A percentile compares a stretch with the other conserved stretches of the same genome.
phyloP scores from a whole-genome alignment of 2,329 filamentous ascomycete species.

The Chaetoscypha palmicola region DNA sequence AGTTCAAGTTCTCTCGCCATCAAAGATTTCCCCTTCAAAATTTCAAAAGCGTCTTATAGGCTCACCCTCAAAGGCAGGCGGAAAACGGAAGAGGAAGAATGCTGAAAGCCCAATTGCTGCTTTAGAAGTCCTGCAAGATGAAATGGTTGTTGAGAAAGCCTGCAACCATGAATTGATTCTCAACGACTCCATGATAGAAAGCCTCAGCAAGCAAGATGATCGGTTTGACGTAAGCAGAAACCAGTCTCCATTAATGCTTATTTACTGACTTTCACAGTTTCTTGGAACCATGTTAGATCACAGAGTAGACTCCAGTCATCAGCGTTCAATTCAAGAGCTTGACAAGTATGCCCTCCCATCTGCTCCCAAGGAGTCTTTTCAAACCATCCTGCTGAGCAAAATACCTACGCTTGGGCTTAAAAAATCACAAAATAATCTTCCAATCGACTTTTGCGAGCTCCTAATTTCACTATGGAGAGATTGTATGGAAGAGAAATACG shows the following conservation, averaged over 20 bases:
- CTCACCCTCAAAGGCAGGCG: slow-evolving; percentile 51
- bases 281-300: slow-evolving; percentile 31
- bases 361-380: slow-evolving; percentile 52
- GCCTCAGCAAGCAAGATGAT: slow-evolving; percentile 35
- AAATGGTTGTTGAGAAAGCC: slow-evolving; percentile 9
- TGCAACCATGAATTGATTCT: slow-evolving; percentile 20
- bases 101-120: slow-evolving; percentile 61
- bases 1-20: slow-evolving; percentile 41
- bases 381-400: slow-evolving; percentile 60
- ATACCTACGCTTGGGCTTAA: slow-evolving; percentile 51
- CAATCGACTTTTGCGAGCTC: slow-evolving; percentile 56
- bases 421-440: slow-evolving; percentile 42
- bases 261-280: no score
- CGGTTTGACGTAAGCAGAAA: slow-evolving; percentile 32
- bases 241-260: no score
- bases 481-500: slow-evolving; percentile 54
- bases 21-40: slow-evolving; percentile 41
- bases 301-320: slow-evolving; percentile 38
- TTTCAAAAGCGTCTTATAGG: slow-evolving; percentile 34
- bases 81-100: slow-evolving; percentile 60
- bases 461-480: slow-evolving; percentile 61
- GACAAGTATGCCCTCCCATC: slow-evolving; percentile 60
- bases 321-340: slow-evolving; percentile 61
- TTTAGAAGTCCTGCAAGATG: slow-evolving; percentile 33
- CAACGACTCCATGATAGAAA: slow-evolving; percentile 32